A percentile compares a stretch with the other conserved stretches of the same genome.
phyloP scores from a whole-genome alignment of 2,329 filamentous ascomycete genomes.

The Talaromyces funiculosus region DNA sequence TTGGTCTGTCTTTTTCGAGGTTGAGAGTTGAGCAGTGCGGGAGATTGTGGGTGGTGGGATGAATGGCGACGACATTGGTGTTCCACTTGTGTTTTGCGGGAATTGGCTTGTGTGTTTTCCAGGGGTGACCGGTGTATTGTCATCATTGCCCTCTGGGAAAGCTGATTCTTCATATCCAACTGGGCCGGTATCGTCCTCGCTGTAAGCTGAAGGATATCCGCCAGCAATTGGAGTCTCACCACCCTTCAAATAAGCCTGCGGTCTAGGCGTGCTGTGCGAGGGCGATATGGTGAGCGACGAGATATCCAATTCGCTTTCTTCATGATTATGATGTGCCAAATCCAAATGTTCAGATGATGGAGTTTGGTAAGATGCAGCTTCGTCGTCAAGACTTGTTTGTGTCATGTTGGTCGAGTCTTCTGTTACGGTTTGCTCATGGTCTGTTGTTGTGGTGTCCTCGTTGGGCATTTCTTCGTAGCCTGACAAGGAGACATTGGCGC shows the following conservation, averaged over 20 bases:
- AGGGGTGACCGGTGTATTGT: conserved; percentile 29
- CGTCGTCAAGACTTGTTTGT: conserved; percentile 33
- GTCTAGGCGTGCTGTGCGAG: conserved; percentile 44
- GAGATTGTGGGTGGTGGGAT: conserved; percentile 45
- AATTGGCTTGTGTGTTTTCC: conserved; percentile 25
- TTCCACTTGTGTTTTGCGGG: conserved; percentile 54
- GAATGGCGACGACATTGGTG: conserved; percentile 54
- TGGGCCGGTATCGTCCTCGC: conserved; percentile 56
- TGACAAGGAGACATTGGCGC: conserved; percentile 91
- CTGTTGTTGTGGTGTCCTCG: conserved; percentile 48
- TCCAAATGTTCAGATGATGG: conserved; percentile 32
- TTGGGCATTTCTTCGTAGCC: conserved; percentile 77
- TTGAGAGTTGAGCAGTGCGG: conserved; percentile 19
- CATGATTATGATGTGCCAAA: conserved; percentile 19
- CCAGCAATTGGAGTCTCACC: conserved; percentile 42
- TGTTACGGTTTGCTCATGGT: conserved; percentile 47
- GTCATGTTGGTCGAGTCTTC: conserved; percentile 53
- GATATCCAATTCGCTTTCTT: conserved; percentile 42
- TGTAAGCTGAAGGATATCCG: background rate
- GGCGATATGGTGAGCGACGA: conserved; percentile 39
- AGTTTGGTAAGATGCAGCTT: conserved; percentile 35
- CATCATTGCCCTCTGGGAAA: conserved; percentile 26
- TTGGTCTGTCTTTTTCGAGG: conserved; percentile 29
- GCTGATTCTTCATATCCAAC: conserved; percentile 28
- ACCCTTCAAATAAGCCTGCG: conserved; percentile 25